Percentiles rank a stretch among this genome's conserved stretches.
phyloP scores from a whole-genome alignment of 176 grass and related monocot species.

The Saccharum spontaneum region DNA sequence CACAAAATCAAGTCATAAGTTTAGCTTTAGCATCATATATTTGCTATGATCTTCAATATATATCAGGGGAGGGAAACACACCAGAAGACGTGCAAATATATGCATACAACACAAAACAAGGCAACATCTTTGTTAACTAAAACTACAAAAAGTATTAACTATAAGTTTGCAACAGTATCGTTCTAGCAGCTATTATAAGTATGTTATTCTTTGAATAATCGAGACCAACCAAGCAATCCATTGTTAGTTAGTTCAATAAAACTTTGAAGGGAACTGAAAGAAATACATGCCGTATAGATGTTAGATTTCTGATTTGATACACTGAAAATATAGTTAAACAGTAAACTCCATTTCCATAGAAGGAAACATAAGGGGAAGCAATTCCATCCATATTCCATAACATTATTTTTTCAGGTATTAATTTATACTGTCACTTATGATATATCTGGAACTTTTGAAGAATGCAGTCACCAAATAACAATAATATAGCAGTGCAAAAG shows the following conservation, averaged over 20 bases:
- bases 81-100: conserved; percentile 15
- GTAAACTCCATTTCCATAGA: not conserved
- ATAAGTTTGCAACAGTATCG: not conserved
- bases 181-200: not conserved
- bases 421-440: not conserved
- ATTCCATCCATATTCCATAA: not conserved
- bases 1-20: conserved; percentile 4
- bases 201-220: conserved; percentile 3
- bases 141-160: not conserved
- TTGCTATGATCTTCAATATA: not conserved
- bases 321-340: conserved; percentile 16
- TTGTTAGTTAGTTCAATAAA: not conserved
- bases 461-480: conserved; percentile 20
- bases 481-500: not conserved
- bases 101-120: conserved; percentile 4
- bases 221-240: not conserved
- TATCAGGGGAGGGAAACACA: not conserved
- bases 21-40: not conserved
- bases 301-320: conserved; percentile 14
- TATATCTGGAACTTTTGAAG: conserved; percentile 6
- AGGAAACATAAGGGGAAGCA: conserved; percentile 1
- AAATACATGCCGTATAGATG: not conserved
- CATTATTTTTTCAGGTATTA: conserved; percentile 6
- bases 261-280: conserved; percentile 18
- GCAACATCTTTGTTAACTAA: not conserved